A percentile compares a stretch with the other conserved stretches of the same genome.
Conservation (phyloP, 176 grass and related monocot genomes). For the Metroxylon sagu region DNA sequence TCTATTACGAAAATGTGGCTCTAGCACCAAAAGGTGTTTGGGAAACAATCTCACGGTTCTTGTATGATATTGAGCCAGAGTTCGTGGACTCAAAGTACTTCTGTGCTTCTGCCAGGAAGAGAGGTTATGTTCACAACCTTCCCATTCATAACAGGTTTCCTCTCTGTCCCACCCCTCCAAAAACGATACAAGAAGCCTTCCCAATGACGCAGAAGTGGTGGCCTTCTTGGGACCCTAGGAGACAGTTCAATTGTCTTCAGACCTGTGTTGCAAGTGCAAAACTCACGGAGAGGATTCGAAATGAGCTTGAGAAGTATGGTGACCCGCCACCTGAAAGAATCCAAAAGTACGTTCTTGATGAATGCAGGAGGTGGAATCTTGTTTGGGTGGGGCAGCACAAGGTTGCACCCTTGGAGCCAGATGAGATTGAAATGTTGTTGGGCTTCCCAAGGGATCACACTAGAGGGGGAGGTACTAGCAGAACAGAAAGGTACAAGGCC, state of each 20-base stretch:
- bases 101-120: conserved; percentile 61
- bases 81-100: conserved; percentile 80
- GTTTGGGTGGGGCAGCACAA: conserved; percentile 74
- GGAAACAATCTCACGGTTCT: conserved; percentile 46
- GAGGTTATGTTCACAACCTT: conserved; percentile 75
- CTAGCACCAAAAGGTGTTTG: conserved; percentile 66
- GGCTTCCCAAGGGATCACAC: conserved; percentile 83
- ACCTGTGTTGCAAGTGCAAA: conserved; percentile 52
- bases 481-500: conserved; percentile 60
- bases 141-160: conserved; percentile 43
- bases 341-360: conserved; percentile 43
- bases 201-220: conserved; percentile 49
- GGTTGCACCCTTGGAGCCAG: conserved; percentile 63
- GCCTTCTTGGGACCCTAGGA: conserved; percentile 77
- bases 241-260: conserved; percentile 80
- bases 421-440: conserved; percentile 69
- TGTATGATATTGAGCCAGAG: conserved; percentile 65
- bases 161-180: conserved; percentile 45
- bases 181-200: conserved; percentile 55
- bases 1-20: conserved; percentile 83
- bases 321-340: conserved; percentile 28
- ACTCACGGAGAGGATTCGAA: conserved; percentile 39
- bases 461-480: conserved; percentile 40
- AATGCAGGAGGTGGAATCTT: conserved; percentile 85
- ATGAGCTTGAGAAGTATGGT: conserved; percentile 8